Evolutionary conservation across 106 monocot genomes (phyloP).

Genomic region (Acanthochlamys bracteata): DNA sequence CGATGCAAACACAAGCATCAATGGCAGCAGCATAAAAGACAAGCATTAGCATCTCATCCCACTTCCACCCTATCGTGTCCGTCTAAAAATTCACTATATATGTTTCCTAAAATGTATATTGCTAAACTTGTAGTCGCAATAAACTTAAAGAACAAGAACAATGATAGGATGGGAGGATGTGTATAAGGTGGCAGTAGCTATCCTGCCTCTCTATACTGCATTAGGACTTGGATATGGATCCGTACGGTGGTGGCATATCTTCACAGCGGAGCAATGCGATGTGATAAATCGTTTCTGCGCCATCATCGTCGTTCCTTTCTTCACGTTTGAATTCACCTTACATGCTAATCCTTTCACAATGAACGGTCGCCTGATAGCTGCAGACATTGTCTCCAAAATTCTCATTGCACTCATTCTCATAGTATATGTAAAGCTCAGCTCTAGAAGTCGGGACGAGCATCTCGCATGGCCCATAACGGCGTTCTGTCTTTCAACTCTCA

Average conservation of each 20-base stretch:
- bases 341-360: conserved; percentile 47
- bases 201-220: conserved; percentile 66
- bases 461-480: conserved; percentile 37
- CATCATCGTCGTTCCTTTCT: conserved; percentile 66
- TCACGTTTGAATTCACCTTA: conserved; percentile 67
- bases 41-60: neutral
- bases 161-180: conserved; percentile 72
- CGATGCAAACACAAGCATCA: no score
- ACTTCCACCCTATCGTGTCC: neutral
- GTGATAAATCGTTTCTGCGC: conserved; percentile 54
- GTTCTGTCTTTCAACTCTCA: conserved; percentile 41
- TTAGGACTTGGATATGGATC: conserved; percentile 66
- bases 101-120: neutral
- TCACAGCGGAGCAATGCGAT: conserved; percentile 61
- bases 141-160: neutral
- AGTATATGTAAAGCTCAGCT: conserved; percentile 25
- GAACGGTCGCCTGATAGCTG: conserved; percentile 49
- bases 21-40: neutral
- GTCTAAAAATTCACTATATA: neutral
- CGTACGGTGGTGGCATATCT: conserved; percentile 70
- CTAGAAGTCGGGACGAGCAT: conserved; percentile 14
- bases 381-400: conserved; percentile 60
- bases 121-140: neutral
- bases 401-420: conserved; percentile 17
- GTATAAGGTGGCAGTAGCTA: conserved; percentile 65